Evolutionary conservation across 345 rosid genomes (phyloP).

Genomic region (Streptanthus diversifolius): DNA sequence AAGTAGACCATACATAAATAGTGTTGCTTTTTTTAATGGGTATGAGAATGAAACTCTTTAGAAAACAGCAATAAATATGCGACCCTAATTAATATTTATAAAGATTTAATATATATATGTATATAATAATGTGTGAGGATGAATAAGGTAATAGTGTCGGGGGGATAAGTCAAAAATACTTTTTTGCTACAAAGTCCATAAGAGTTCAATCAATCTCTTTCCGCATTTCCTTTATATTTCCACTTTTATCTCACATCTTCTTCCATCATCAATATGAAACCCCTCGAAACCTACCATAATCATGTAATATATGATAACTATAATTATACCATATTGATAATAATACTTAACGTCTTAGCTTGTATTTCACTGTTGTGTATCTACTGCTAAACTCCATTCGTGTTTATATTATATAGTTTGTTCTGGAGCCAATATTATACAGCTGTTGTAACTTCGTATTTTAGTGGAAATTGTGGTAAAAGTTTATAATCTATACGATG

Average conservation of each 20-base stretch:
- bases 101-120: background rate
- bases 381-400: background rate
- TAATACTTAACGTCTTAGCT: background rate
- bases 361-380: background rate
- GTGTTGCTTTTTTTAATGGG: constrained; percentile 22
- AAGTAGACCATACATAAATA: constrained; percentile 33
- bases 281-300: constrained; percentile 16
- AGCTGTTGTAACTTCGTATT: background rate
- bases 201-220: constrained; percentile 27
- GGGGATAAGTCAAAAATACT: constrained; percentile 1
- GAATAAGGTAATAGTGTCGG: constrained; percentile 9
- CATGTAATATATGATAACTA: background rate
- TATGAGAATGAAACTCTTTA: constrained; percentile 25
- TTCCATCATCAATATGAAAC: constrained; percentile 16
- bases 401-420: background rate
- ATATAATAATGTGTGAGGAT: constrained; percentile 5
- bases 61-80: constrained; percentile 8
- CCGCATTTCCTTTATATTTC: constrained; percentile 17
- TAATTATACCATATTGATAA: background rate
- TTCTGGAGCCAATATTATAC: background rate
- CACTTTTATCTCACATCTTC: constrained; percentile 8
- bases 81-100: background rate
- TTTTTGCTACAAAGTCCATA: constrained; percentile 20
- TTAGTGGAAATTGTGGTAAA: background rate
- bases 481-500: background rate